Evolutionary conservation across 75 land plant genomes (phyloP).

Genomic region (Selaginella tamariscina): DNA sequence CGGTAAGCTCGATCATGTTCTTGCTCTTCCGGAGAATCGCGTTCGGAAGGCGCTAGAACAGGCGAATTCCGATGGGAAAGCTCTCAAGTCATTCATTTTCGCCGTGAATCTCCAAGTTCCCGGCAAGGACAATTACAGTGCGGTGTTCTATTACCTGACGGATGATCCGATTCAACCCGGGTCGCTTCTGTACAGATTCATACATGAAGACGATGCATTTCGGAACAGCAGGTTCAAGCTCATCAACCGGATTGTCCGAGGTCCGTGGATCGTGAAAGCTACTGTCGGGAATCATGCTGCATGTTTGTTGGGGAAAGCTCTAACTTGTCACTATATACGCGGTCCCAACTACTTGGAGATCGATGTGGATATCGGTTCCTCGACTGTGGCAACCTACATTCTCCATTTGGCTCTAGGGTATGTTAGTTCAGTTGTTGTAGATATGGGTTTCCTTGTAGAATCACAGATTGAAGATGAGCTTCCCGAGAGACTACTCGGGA

Average conservation of each 20-base stretch:
- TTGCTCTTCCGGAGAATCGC: not conserved
- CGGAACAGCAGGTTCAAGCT: slow-evolving; percentile 12
- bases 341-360: slow-evolving; percentile 10
- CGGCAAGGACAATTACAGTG: slow-evolving; percentile 5
- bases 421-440: slow-evolving; percentile 2
- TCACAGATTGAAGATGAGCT: slow-evolving; percentile 11
- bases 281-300: slow-evolving; percentile 13
- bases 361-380: slow-evolving; percentile 9
- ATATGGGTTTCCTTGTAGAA: slow-evolving; percentile 6
- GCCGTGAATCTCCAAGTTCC: slow-evolving; percentile 13
- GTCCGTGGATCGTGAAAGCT: slow-evolving; percentile 9
- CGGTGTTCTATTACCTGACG: slow-evolving; percentile 3
- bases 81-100: slow-evolving; percentile 3
- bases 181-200: slow-evolving; percentile 11
- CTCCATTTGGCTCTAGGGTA: slow-evolving; percentile 8
- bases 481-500: slow-evolving; percentile 5
- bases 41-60: not conserved
- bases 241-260: slow-evolving; percentile 3
- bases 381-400: slow-evolving; percentile 6
- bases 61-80: not conserved
- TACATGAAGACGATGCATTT: slow-evolving; percentile 12
- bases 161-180: slow-evolving; percentile 2
- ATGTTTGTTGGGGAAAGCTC: slow-evolving; percentile 8
- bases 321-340: slow-evolving; percentile 7
- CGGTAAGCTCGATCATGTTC: slow-evolving; percentile 8